These are phyloP conservation scores for Aspergillus heteromorphus DNA, from an alignment of 495 filamentous ascomycete genomes.

Conservation along the genomic window DNA sequence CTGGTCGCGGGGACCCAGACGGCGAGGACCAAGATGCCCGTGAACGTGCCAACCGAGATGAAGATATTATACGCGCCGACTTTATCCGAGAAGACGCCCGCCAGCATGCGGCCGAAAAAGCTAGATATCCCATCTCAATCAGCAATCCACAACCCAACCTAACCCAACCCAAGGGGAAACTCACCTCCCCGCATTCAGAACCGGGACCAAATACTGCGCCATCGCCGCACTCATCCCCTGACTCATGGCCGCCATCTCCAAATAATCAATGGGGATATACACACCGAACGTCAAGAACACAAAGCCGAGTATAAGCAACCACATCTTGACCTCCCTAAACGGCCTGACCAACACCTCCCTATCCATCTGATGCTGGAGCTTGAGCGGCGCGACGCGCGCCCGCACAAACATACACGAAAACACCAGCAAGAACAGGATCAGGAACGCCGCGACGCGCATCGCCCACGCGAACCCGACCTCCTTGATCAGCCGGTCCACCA, in stretches of 20 bases:
- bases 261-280: conserved; percentile 29
- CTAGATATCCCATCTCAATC: conserved; percentile 2
- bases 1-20: conserved; percentile 26
- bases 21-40: conserved; percentile 25
- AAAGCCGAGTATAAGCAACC: conserved; percentile 30
- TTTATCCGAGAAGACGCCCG: conserved; percentile 23
- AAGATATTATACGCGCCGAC: conserved; percentile 34
- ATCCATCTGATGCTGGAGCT: conserved; percentile 2
- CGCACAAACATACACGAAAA: conserved; percentile 30
- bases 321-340: conserved; percentile 38
- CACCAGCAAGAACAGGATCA: conserved; percentile 26
- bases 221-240: conserved; percentile 21
- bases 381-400: conserved; percentile 16
- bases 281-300: conserved; percentile 40
- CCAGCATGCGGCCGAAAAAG: conserved; percentile 26
- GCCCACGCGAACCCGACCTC: conserved; percentile 37
- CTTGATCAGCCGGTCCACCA: conserved; percentile 28
- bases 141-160: neutral
- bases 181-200: conserved; percentile 28
- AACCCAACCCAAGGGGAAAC: neutral
- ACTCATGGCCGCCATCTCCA: conserved; percentile 12
- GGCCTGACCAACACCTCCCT: conserved; percentile 30
- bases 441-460: conserved; percentile 34
- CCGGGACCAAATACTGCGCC: conserved; percentile 24
- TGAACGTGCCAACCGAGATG: conserved; percentile 14